Evolutionary conservation across 2,329 filamentous ascomycete genomes (phyloP).

Genomic region (Fusarium dlaminii): DNA sequence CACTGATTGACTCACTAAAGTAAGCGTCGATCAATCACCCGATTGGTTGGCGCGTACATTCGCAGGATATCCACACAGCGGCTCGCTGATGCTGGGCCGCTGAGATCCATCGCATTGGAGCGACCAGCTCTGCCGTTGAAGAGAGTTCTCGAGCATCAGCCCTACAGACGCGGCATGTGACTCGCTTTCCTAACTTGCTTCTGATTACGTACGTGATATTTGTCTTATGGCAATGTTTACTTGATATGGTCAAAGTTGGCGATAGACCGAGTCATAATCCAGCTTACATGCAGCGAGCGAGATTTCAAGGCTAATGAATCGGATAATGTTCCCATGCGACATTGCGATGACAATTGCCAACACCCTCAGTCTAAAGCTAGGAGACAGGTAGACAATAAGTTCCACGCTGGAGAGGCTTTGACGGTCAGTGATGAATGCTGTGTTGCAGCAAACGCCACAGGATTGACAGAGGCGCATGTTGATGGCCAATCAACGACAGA

Average conservation of each 20-base stretch:
- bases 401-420: too few species aligned
- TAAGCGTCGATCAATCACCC: neutral
- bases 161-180: neutral
- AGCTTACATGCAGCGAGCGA: neutral
- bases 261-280: neutral
- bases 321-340: neutral
- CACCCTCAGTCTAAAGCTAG: too few species aligned
- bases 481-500: too few species aligned
- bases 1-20: neutral
- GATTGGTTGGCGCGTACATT: neutral
- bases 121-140: neutral
- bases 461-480: neutral
- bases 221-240: neutral
- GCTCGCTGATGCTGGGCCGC: neutral
- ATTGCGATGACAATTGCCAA: neutral
- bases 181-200: rapidly evolving
- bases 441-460: too few species aligned
- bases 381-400: too few species aligned
- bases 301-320: too few species aligned
- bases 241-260: neutral
- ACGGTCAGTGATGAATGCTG: rapidly evolving
- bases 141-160: neutral
- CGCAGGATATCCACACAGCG: rapidly evolving
- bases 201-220: neutral
- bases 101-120: neutral